phyloP scores from a whole-genome alignment of 169 alveolate genomes.

The Plasmodium yoelii region DNA sequence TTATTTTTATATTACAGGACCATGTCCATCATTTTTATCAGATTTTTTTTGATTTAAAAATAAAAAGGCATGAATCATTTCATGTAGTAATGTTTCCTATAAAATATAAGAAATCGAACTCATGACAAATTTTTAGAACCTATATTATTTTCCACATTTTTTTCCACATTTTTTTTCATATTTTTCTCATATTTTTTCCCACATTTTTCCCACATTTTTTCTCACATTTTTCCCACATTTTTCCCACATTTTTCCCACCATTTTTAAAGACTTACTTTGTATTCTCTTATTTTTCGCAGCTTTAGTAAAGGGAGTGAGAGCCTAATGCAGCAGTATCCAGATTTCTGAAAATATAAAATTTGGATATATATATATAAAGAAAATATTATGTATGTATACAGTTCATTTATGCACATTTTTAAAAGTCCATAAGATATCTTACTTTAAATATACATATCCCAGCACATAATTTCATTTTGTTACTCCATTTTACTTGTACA shows the following conservation, averaged over 20 bases:
- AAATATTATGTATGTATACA: background rate
- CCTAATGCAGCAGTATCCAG: constrained; percentile 92
- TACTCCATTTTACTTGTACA: constrained; percentile 92
- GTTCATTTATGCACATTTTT: background rate
- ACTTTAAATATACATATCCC: constrained; percentile 91
- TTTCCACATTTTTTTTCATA: too few relatives aligned
- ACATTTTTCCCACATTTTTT: too few relatives aligned
- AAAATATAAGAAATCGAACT: background rate
- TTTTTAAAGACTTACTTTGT: constrained; percentile 69
- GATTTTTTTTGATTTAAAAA: constrained; percentile 85
- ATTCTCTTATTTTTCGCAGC: constrained; percentile 92
- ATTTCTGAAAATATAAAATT: constrained; percentile 44
- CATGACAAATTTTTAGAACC: too few relatives aligned
- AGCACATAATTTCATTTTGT: constrained; percentile 94
- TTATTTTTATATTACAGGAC: constrained; percentile 80
- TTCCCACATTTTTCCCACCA: too few relatives aligned
- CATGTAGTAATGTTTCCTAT: constrained; percentile 95
- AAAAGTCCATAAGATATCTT: too few relatives aligned
- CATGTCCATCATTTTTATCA: constrained; percentile 91
- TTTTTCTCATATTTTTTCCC: too few relatives aligned
- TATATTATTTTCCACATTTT: too few relatives aligned
- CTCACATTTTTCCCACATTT: too few relatives aligned
- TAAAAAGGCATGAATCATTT: constrained; percentile 96
- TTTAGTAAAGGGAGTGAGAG: constrained; percentile 93
- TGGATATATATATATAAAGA: background rate